Base-by-base conservation (phyloP, 169 alveolate genomes). In the Theileria equi region DNA sequence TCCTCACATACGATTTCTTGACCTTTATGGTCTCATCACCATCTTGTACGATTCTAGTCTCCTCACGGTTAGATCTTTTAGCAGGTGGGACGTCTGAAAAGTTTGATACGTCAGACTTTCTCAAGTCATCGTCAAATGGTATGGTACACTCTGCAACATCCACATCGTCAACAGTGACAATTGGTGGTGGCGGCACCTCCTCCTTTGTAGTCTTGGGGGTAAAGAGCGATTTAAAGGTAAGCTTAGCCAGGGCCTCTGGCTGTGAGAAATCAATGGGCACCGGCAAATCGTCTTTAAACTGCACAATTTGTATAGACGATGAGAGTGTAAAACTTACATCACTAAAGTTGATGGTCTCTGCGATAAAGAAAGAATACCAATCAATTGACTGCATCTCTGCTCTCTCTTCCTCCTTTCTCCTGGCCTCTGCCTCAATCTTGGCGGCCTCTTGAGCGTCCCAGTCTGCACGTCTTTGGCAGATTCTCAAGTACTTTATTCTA, bases 361-460 rank as follows among this genome's bases (percentile, higher is more conserved):
- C 97, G 11, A 92, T 88, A 21, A 88, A 83, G 55, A 93, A 93
- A 64, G 90, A 93, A 63, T 91, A 89, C 97, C 98, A 94, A 57
- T 94, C 98, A 45, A 94, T 85, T 29, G 91, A 74, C 59, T 85
- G 82, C 84, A 80, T 88, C 72, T 89, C 89, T 61, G 72, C 78
- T 31, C 88, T 65, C 48, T 81, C 97, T 59, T 86, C 95, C 48
- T 88, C 93, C 43, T 79, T 80, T 52, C 59, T 40, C 63, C 38
- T 70, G 65, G 88, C 90, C 80, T 74, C 93, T 73, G 78, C 85
- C 41, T 90, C 89, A 28, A 85, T 88, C 70, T 89, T 91, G 86
- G 65, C 89, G 82, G 85, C 92, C 84, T 81, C 88, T 59, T 70
- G 70, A 82, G 90, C 91, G 76, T 90, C 96, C 87, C 90, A 89